Base-by-base conservation (phyloP, 495 filamentous ascomycete genomes). In the Pyrenula massariospora region DNA sequence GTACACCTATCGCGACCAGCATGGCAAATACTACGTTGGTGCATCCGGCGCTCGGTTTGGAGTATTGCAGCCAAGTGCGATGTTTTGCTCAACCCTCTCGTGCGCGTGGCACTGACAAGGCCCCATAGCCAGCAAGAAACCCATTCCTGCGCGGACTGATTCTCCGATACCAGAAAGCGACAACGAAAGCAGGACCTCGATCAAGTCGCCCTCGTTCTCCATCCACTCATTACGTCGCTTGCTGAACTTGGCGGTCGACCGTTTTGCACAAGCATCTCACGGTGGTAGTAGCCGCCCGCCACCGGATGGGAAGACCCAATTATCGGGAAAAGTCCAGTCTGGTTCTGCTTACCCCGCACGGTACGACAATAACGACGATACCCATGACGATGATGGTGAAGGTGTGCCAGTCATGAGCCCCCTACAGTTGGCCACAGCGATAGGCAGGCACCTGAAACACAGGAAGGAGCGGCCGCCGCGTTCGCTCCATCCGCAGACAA, bases 1-100 rank as follows among this genome's bases (percentile, higher is more conserved):
- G 21, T 79, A 80, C 66, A 74, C 70, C 11, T 80, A 71, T 67
- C 70, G 66, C 52, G 63, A 66, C 25, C 70, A 75, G 15, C 31
- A 15, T 42, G 31, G 31, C 15, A 5, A 15, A 15, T 8, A 8
- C 31, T 42, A 42, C 15, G 31, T 8, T 5, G 31, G 31, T 15
- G 31, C 31, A 15, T 15, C 31, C 15, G 31, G 31, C 5, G 31
- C 31, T 15, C 31, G 31, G 31, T 42, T 8, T 15, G 31, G 31
- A 8, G 31, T 42, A 15, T 42, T 42, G 31, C 15, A 8, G 31
- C 31, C 31, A 42, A 15, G n/a, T n/a, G n/a, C n/a, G n/a, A n/a
- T n/a, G n/a, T n/a, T n/a, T n/a, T n/a, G n/a, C n/a, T n/a, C n/a
- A n/a, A n/a, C n/a, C n/a, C n/a, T n/a, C n/a, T n/a, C n/a, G n/a